A percentile compares a stretch with the other conserved stretches of the same genome.
Evolutionary conservation across 164 flowering plant species (phyloP).

Genomic region (Umbellularia californica): DNA sequence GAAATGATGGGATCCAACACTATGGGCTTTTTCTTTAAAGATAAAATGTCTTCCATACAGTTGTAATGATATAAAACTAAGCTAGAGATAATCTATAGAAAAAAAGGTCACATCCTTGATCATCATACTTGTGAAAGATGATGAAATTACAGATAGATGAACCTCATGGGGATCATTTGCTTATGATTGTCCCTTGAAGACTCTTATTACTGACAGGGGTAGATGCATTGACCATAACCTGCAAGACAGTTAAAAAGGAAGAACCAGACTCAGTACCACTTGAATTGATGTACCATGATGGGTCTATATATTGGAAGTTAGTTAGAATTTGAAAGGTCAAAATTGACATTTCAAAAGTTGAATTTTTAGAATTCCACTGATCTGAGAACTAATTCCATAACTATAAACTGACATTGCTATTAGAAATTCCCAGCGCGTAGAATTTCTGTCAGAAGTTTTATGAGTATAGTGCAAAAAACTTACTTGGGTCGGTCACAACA

Average conservation of each 20-base stretch:
- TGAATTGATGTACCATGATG: too few species aligned
- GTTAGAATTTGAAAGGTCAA: not conserved
- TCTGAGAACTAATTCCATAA: too few species aligned
- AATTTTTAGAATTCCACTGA: too few species aligned
- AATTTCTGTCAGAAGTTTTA: not conserved
- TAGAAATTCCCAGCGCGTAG: too few species aligned
- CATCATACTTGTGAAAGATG: constrained; percentile 1
- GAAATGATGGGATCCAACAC: too few species aligned
- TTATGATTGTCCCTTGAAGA: not conserved
- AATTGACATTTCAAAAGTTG: not conserved
- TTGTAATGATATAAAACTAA: too few species aligned
- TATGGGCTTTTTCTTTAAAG: too few species aligned
- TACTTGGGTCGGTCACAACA: constrained; percentile 66
- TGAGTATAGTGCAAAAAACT: not conserved
- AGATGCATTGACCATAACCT: constrained; percentile 13
- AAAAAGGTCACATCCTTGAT: not conserved
- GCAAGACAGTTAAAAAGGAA: not conserved
- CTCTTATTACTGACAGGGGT: constrained; percentile 2
- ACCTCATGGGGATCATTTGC: not conserved
- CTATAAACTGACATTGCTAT: too few species aligned
- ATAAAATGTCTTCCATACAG: too few species aligned
- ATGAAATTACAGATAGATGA: not conserved
- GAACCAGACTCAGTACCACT: not conserved
- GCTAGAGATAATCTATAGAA: too few species aligned
- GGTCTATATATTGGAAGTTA: too few species aligned